Conservation (phyloP, 192 early-diverging fungal species). For the Gamsiella multidivaricata region DNA sequence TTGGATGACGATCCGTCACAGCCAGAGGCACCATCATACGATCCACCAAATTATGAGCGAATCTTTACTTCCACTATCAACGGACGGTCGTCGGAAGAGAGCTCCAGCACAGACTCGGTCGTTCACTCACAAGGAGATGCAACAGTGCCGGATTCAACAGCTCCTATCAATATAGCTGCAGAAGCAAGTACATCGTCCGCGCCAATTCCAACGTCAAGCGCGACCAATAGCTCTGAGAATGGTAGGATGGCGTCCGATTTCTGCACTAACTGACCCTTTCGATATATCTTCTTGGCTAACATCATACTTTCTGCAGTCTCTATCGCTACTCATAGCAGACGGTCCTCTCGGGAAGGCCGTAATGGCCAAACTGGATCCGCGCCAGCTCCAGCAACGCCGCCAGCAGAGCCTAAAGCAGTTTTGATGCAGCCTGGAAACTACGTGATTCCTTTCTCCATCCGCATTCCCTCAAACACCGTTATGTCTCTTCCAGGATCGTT, state of each 20-base stretch:
- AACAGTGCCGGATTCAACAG: background rate
- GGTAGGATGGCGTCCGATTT: background rate
- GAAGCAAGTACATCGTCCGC: background rate
- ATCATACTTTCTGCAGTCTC: background rate
- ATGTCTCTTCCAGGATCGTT: constrained; percentile 52
- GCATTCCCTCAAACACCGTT: constrained; percentile 32
- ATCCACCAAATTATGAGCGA: constrained; percentile 43
- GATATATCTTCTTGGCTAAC: background rate
- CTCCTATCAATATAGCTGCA: background rate
- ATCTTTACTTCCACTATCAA: constrained; percentile 13
- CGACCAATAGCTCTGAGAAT: constrained; percentile 10
- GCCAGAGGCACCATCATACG: constrained; percentile 45
- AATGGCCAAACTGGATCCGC: background rate
- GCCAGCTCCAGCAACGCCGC: constrained; percentile 5
- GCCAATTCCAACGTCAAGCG: constrained; percentile 2
- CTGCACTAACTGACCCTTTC: background rate
- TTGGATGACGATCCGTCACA: constrained; percentile 21
- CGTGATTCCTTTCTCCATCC: constrained; percentile 52
- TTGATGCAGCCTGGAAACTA: constrained; percentile 53
- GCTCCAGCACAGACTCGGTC: background rate
- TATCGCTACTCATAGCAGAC: constrained; percentile 9
- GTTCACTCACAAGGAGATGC: background rate
- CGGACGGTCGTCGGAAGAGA: constrained; percentile 21
- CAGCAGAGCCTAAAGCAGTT: constrained; percentile 45
- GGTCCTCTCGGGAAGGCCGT: constrained; percentile 12